Evolutionary conservation across 768 basidiomycete genomes (phyloP), one percentile per base, ranked within the genome.

Genomic region (Podaxis rugospora): DNA sequence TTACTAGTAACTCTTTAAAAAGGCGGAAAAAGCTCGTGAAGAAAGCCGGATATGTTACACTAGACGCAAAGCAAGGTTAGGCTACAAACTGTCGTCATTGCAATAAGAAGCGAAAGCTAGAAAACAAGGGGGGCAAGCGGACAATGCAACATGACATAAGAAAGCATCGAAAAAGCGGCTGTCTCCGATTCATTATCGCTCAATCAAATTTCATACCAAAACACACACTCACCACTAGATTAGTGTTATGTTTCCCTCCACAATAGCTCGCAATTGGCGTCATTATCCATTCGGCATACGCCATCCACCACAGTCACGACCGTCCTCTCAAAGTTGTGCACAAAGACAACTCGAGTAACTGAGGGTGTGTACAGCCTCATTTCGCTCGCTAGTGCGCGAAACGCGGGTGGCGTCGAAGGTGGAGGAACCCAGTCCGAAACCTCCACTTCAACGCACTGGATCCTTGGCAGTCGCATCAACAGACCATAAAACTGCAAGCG

Each of bases 371-470:
- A 89, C 9, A 89, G 71, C 42, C 82, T 79, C 52, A 89, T 71
- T 70, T 89, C 88, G 57, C 77, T 78, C 2, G 80, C 80, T 5
- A 89, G 73, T 2, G 85, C 84, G 21, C 85, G 80, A 44, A 86
- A 69, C 2, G 86, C 87, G 5, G 79, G 70, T 2, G 78, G 74
- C 32, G 81, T 73, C 13, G 76, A 69, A 7, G 84, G 87, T 6
- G 81, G 70, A 7, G 87, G 88, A 4, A 79, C 77, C 88, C 88
- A 90, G 53, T 83, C 81, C 18, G 83, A 83, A 27, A 89, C 76
- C 44, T 89, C 88, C 5, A 89, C 73, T 65, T 89, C 88, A 51
- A 86, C 67, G 63, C 82, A 85, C 62, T 78, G 75, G 11, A 89
- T 75, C 11, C 69, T 72, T 0, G 74, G 74, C 25, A 88, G 74